Evolutionary conservation across 1,139 yeast genomes (phyloP).

Genomic region (Saccharomycopsis hybrid): DNA sequence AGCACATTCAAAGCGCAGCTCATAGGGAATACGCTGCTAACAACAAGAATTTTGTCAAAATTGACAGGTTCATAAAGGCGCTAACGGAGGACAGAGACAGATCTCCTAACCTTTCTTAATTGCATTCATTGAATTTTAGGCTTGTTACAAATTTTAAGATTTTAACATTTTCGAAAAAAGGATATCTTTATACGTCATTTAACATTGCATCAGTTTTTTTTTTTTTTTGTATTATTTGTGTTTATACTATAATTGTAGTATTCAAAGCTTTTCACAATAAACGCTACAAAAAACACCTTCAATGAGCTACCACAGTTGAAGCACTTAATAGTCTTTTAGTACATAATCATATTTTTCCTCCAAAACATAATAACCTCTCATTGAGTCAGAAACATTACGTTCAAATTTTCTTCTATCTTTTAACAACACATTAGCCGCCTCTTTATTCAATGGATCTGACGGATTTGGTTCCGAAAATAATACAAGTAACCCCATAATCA

Average conservation of each 20-base stretch:
- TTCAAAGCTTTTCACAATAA: too few relatives aligned
- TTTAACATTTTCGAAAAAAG: too few relatives aligned
- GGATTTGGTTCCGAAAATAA: conserved; percentile 88
- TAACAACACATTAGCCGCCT: conserved; percentile 73
- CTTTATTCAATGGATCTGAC: conserved; percentile 85
- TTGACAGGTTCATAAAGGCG: conserved; percentile 16
- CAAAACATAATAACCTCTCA: conserved; percentile 65
- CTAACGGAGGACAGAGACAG: too few relatives aligned
- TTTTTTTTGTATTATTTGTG: too few relatives aligned
- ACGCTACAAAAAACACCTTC: too few relatives aligned
- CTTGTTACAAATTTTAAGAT: too few relatives aligned
- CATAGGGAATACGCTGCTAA: conserved; percentile 16
- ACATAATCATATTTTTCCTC: conserved; percentile 29
- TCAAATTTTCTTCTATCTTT: conserved; percentile 51
- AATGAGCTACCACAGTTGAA: too few relatives aligned
- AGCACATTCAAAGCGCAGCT: conserved; percentile 7
- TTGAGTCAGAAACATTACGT: conserved; percentile 51
- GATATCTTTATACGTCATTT: too few relatives aligned
- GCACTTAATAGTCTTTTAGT: background rate
- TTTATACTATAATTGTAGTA: too few relatives aligned
- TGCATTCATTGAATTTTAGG: too few relatives aligned
- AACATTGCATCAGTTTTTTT: too few relatives aligned
- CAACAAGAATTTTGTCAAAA: conserved; percentile 11
- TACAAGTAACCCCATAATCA: conserved; percentile 79
- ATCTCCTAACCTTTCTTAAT: too few relatives aligned